phyloP scores from a whole-genome alignment of 208 protist genomes.

The Entamoeba moshkovskii region DNA sequence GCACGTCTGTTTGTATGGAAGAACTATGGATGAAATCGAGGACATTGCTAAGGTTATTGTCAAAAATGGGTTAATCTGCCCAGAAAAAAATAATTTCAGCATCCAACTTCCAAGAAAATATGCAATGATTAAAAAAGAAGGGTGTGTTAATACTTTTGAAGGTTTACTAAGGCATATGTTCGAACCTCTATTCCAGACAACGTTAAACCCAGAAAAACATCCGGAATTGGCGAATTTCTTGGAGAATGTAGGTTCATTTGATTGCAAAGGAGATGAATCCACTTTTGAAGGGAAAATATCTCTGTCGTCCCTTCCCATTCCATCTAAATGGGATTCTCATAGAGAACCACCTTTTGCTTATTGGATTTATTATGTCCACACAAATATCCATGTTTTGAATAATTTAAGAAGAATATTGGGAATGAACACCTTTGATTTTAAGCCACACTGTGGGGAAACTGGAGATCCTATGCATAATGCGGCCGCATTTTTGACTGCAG shows the following conservation, averaged over 20 bases:
- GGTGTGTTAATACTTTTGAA: conserved; percentile 62
- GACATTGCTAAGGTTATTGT: background rate
- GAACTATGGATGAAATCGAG: background rate
- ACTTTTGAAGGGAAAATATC: conserved; percentile 56
- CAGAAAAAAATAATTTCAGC: background rate
- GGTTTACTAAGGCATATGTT: conserved; percentile 87
- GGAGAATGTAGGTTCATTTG: conserved; percentile 80
- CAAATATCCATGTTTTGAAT: conserved; percentile 89
- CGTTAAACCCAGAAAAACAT: conserved; percentile 68
- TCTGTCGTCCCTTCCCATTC: conserved; percentile 32
- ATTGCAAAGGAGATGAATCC: conserved; percentile 91
- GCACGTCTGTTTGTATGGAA: background rate
- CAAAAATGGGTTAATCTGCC: background rate
- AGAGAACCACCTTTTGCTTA: conserved; percentile 94
- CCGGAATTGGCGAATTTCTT: conserved; percentile 82
- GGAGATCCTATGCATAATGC: conserved; percentile 66
- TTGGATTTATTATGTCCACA: conserved; percentile 91
- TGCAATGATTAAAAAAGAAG: conserved; percentile 22
- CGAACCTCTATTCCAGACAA: conserved; percentile 83
- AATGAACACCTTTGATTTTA: conserved; percentile 75
- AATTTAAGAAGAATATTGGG: conserved; percentile 60
- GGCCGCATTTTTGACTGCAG: conserved; percentile 46
- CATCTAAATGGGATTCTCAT: conserved; percentile 68
- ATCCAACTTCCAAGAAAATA: conserved; percentile 35
- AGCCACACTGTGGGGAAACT: conserved; percentile 76